Conservation (phyloP, 352 stramenopile species). For the Phytopythium vexans region DNA sequence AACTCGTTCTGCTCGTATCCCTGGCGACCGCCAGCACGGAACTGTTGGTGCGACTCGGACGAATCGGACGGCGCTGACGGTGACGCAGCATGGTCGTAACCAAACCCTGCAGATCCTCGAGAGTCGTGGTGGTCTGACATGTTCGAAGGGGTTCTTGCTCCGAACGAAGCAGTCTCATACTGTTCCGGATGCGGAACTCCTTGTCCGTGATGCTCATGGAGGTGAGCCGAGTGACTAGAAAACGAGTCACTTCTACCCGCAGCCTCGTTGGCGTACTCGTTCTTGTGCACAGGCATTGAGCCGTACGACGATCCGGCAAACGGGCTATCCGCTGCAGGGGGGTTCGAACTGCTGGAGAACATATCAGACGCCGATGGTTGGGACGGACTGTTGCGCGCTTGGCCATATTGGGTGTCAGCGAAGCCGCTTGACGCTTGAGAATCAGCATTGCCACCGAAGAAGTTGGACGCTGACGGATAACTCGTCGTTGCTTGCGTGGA, state of each 20-base stretch:
- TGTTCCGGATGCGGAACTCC: too few species aligned
- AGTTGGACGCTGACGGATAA: constrained; percentile 3
- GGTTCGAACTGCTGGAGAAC: background rate
- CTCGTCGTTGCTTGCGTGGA: background rate
- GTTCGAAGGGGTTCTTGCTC: too few species aligned
- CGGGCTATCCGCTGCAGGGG: constrained; percentile 1
- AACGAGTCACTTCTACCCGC: constrained; percentile 3
- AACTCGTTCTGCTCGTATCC: constrained; percentile 6
- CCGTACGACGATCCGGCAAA: background rate
- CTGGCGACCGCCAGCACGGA: background rate
- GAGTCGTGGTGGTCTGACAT: too few species aligned
- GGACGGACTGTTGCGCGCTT: too few species aligned
- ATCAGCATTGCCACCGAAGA: background rate
- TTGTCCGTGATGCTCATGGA: too few species aligned
- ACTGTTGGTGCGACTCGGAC: background rate
- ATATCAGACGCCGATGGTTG: too few species aligned
- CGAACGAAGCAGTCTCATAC: too few species aligned
- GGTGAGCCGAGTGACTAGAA: constrained; percentile 5
- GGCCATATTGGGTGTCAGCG: background rate
- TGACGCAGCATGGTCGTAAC: background rate
- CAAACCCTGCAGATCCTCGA: background rate
- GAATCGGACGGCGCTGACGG: background rate
- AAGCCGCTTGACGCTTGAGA: background rate
- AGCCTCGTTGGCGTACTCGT: background rate
- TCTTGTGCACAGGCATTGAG: too few species aligned